Base-by-base conservation (phyloP, 2,329 filamentous ascomycete species). In the Beauveria sp. region DNA sequence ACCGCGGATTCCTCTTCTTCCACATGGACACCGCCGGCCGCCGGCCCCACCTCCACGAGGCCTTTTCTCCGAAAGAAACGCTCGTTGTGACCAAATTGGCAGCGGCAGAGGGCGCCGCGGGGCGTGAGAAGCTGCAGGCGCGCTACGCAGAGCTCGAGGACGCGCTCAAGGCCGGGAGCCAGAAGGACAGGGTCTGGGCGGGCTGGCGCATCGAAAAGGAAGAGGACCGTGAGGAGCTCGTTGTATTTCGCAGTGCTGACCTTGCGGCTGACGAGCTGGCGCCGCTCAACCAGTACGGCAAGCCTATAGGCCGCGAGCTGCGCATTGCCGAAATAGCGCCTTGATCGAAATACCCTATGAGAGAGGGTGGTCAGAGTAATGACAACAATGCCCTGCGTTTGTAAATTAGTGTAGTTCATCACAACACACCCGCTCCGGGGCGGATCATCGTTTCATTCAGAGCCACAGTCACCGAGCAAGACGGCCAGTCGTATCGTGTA, bases 121-220 rank as follows among this genome's bases (percentile, higher is more conserved):
- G 38, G 7, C 75, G 69, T 63, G 68, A 71, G 16, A 67, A 66
- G 20, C 73, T 79, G 52, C 66, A 70, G 51, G 62, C 67, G 20
- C 71, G 67, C 26, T 79, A 76, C 67, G 66, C 67, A 5, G 64
- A 65, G 34, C 64, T 73, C 40, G 74, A 75, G 64, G 65, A 66
- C 12, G 43, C 72, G 53, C 63, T 77, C 51, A 65, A 70, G 58
- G 63, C 64, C 3, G 68, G 69, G 57, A 70, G 69, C 6, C 67
- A 69, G 18, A 72, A 71, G 18, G 67, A 70, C 43, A 67, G 66
- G 31, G 66, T 77, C 22, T 76, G 73, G 65, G 73, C 67, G 18
- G 77, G 75, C 2, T 80, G 78, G 75, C 74, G 72, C 57, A 71
- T 77, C 31, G 78, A 81, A 56, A 75, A 71, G 62, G 66, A 70